phyloP scores from a whole-genome alignment of 106 monocot species.

The Cymbidium sinense region DNA sequence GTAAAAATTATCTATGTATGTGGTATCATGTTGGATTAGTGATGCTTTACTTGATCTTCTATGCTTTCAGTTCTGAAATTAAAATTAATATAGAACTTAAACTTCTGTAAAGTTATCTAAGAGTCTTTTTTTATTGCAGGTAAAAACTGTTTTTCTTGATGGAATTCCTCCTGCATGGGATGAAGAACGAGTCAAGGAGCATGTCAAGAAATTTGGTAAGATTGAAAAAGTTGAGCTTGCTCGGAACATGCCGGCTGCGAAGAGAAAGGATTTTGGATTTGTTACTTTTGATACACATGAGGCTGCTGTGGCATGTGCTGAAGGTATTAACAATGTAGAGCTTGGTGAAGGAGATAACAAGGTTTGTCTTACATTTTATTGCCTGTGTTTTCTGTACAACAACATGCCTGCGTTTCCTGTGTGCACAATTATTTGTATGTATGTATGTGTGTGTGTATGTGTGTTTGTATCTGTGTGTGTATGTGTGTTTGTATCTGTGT shows the following conservation, averaged over 20 bases:
- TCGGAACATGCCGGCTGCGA: constrained; percentile 89
- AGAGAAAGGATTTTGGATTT: constrained; percentile 96
- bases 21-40: background rate
- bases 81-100: background rate
- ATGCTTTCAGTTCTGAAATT: background rate
- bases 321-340: constrained; percentile 77
- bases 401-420: background rate
- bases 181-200: constrained; percentile 73
- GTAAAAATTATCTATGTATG: background rate
- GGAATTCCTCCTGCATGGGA: constrained; percentile 87
- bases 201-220: constrained; percentile 75
- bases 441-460: background rate
- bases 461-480: too few species aligned
- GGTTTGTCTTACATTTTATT: constrained; percentile 34
- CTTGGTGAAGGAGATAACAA: constrained; percentile 81
- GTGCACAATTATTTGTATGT: background rate
- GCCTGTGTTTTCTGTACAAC: too few species aligned
- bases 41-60: background rate
- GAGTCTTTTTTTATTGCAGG: constrained; percentile 35
- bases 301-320: constrained; percentile 76
- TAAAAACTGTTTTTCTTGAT: constrained; percentile 87
- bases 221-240: constrained; percentile 94
- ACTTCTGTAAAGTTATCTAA: background rate
- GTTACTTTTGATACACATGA: constrained; percentile 90
- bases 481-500: too few species aligned